These are phyloP conservation scores for Leishmania martiniquensis DNA, from an alignment of 208 protist genomes.

Conservation along the genomic window DNA sequence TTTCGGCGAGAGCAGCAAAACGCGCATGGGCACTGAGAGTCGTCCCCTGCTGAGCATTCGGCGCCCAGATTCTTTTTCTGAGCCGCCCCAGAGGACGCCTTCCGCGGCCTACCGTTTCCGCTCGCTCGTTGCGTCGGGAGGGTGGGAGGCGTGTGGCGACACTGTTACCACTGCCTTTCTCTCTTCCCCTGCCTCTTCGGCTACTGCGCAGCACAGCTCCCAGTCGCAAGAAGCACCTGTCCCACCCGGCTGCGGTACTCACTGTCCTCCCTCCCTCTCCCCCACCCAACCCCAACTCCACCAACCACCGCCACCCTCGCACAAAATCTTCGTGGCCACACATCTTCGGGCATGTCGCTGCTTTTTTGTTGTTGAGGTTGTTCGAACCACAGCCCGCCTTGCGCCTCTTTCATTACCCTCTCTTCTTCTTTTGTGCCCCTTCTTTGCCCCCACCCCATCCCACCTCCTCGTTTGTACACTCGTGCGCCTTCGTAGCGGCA, in stretches of 20 bases:
- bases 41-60: background rate
- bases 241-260: background rate
- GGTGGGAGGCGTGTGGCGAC: background rate
- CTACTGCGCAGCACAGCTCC: background rate
- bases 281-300: no score
- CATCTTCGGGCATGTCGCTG: constrained; percentile 19
- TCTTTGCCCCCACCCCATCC: background rate
- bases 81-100: background rate
- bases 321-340: background rate
- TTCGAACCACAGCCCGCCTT: background rate
- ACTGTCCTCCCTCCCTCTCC: background rate
- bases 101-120: background rate
- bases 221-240: background rate
- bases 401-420: background rate
- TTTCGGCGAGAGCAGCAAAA: background rate
- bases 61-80: background rate
- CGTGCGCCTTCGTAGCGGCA: background rate
- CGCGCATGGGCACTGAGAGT: background rate
- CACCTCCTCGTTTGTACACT: background rate
- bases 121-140: background rate
- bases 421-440: background rate
- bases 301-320: no score
- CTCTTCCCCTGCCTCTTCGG: background rate
- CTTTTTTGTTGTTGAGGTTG: background rate
- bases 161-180: background rate